Evolutionary conservation across 2,329 filamentous ascomycete species (phyloP), one percentile per base, ranked within the genome.

Genomic region (Colletotrichum siamense): DNA sequence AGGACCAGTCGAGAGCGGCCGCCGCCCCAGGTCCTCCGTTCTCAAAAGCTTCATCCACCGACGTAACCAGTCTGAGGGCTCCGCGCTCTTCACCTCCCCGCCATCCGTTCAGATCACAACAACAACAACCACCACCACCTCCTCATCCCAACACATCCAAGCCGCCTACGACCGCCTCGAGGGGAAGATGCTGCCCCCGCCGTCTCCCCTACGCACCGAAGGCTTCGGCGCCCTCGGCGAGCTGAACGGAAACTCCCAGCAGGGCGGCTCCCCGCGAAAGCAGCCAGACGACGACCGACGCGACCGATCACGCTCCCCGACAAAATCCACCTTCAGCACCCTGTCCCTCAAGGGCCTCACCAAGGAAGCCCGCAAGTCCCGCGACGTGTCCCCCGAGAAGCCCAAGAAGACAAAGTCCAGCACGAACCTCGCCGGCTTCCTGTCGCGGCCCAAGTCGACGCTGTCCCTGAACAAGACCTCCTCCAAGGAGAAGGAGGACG

Each of bases 381-480:
- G 85, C 76, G 89, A 90, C 68, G 79, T 85, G 28, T 90, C 90
- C 55, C 89, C 90, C 13, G 89, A 88, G 74, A 94, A 94, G 81
- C 91, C 92, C 30, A 94, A 94, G 82, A 98, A 96, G 87, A 91
- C 91, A 49, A 98, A 96, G 84, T 98, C 96, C 1, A 91, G 94
- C 5, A 94, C 94, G 36, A 98, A 96, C 82, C 89, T 99, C n/a
- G 92, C 92, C 1, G 92, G 90, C 6, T 90, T 98, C 71, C 90
- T 98, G 68, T 92, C 92, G 73, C 93, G 94, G 73, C 92, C 93
- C 75, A 95, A 94, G 82, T 95, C 95, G 12, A 89, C 93, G 69
- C 95, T 93, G 81, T 93, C 92, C 78, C 85, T 94, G 28, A 90
- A 91, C 77, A 89, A 88, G 74, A 81, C 88, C 63, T 83, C 83